Base-by-base conservation (phyloP, 225 moss, liverwort and hornwort genomes). In the Pseudisothecium myosuroides region DNA sequence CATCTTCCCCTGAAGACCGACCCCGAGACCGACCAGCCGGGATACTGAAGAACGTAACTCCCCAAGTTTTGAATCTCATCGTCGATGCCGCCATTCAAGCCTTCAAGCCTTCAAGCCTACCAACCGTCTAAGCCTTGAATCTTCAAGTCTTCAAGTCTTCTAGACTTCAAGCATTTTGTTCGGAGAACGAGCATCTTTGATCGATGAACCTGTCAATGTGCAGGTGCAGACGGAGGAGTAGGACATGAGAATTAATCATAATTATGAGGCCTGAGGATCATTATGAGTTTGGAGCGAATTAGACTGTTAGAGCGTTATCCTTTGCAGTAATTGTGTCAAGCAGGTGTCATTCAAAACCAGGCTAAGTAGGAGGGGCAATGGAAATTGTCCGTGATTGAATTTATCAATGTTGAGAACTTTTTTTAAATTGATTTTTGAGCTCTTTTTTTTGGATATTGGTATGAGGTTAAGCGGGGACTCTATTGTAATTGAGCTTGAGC, bases 1-100 rank as follows among this genome's bases (percentile, higher is more conserved):
- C 76, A 92, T 89, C 67, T 92, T 90, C 32, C 94, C 94, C 8
- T 89, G 85, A 87, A 62, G 59, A 17, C n/a, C n/a, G n/a, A n/a
- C n/a, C n/a, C n/a, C n/a, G n/a, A n/a, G n/a, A n/a, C n/a, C n/a
- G n/a, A n/a, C 28, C 28, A 13, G 11, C 17, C 61, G 31, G 15
- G 62, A 60, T 9, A 43, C 60, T 9, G 61, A 77, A 67, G 18
- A 66, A 37, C 67, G 37, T 21, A 21, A 22, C 81, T 62, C 81
- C 66, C 49, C 83, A 52, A 83, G 22, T 83, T 83, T 83, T 83
- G 83, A 81, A 81, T 34, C 62, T 62, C 81, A 8, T 81, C 45
- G 62, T 43, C 81, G 83, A 37, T 37, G 36, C 52, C 66, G 66
- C 60, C 83, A 66, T 83, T 54, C n/a, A 52, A 37, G 82, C 47